These are phyloP conservation scores for Didymella exigua DNA, from an alignment of 2,329 filamentous ascomycete species.

Conservation along the genomic window DNA sequence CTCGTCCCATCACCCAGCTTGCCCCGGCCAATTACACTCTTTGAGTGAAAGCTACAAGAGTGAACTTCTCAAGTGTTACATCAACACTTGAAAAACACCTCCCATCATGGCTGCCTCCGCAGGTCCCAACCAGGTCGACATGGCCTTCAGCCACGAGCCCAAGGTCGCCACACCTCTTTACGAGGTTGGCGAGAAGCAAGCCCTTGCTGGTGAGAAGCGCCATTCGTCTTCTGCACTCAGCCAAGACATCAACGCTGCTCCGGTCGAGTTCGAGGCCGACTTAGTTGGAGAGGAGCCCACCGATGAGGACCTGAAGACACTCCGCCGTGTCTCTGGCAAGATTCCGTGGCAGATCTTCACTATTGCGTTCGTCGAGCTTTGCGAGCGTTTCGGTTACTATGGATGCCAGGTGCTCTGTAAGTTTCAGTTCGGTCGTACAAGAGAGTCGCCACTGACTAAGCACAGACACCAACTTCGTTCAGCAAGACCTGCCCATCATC, in stretches of 20 bases:
- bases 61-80: conserved; percentile 13
- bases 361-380: conserved; percentile 74
- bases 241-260: conserved; percentile 23
- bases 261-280: conserved; percentile 43
- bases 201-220: conserved; percentile 34
- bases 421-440: conserved; percentile 17
- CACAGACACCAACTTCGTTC: conserved; percentile 49
- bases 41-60: conserved; percentile 1
- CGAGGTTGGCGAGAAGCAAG: conserved; percentile 43
- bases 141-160: conserved; percentile 46
- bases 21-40: conserved; percentile 18
- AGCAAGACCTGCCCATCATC: conserved; percentile 44
- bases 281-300: conserved; percentile 56
- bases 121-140: conserved; percentile 41
- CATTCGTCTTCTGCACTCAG: conserved; percentile 26
- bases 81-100: conserved; percentile 20
- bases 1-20: conserved; percentile 18
- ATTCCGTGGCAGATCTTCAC: conserved; percentile 71
- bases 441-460: conserved; percentile 5
- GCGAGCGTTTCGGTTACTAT: conserved; percentile 80
- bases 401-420: conserved; percentile 70
- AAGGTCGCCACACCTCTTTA: conserved; percentile 40
- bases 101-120: conserved; percentile 39
- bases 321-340: conserved; percentile 67
- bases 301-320: conserved; percentile 64